Base-by-base conservation (phyloP, 139 green algal species). In the Chlamydomonas sp. region DNA sequence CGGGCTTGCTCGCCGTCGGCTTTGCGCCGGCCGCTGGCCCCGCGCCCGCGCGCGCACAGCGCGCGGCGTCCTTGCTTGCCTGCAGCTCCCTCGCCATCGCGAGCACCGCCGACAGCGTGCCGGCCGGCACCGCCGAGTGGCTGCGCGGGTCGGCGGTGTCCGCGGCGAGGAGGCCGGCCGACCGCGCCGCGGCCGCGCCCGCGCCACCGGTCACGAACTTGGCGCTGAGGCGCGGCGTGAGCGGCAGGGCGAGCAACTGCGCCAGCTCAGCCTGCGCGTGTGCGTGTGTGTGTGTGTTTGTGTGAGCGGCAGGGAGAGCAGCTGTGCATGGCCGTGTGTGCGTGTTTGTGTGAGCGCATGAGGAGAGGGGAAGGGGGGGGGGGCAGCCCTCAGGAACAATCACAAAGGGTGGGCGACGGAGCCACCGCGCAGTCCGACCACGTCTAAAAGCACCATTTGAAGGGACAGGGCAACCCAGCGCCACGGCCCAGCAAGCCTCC, bases 121-220 rank as follows among this genome's bases (percentile, higher is more conserved):
- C 59, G 8, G 10, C 16, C 8, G 59, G 59, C 10, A 66, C 59
- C 8, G 26, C 59, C 22, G 29, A 13, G 20, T 66, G 59, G 8
- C 20, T 36, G 8, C 16, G n/a, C 5, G 62, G 24, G n/a, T 3
- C 8, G 6, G 33, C 22, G 8, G 62, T 22, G n/a, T 13, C 43
- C 13, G 62, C 35, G n/a, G 62, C 62, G 35, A 34, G 22, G 26
- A 54, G 22, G 3, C 35, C 62, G 30, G 35, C 35, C 35, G 22
- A 10, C 26, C 31, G 35, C 10, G 62, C 62, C 5, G 31, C 33
- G 0, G 48, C 65, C 3, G 72, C 79, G 33, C 63, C 58, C 30
- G 71, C 67, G 0, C 75, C 74, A 1, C 74, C 79, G 8, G 79
- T 80, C 62, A 80, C 79, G 70, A 70, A 80, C 26, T 35, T 38